Evolutionary conservation across 2,329 filamentous ascomycete genomes (phyloP), one percentile per base, ranked within the genome.

Genomic region (Fusarium lateritium): DNA sequence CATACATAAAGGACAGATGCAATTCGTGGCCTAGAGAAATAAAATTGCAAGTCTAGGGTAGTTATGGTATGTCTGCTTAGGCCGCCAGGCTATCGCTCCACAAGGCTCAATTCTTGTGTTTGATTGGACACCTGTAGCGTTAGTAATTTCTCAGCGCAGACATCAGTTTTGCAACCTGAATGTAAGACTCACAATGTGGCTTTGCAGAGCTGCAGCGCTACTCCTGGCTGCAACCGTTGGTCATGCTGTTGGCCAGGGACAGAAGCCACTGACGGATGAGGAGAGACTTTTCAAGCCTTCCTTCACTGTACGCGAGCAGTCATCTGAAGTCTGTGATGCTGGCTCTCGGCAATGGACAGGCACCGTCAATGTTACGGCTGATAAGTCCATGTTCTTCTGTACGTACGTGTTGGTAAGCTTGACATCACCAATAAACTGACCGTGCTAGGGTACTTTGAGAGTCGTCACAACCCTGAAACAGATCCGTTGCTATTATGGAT

Each of bases 321-420:
- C 60, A 1, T 31, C 46, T 6, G 43, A 65, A 5, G 54, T 69
- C 3, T 69, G 66, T 5, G 60, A 69, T 52, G 60, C 66, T 5
- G 65, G 60, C 2, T 53, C 65, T 14, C 38, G 47, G 5, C 52
- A 69, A 21, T 69, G 61, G 46, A 69, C 66, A 3, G 66, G 66
- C 2, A 69, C 60, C 2, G 44, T 69, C 1, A 69, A 69, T 1
- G 54, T 69, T 4, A 69, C 60, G 4, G 56, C 34, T 7, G 55
- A 69, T 1, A 69, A 69, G 43, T 69, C 66, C 1, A 69, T 69
- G 66, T 69, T 69, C 9, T 69, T 69, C 11, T 69, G 66, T 67
- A 46, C 3, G 63, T 8, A 21, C 9, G 5, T 4, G 2, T 17
- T 2, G 1, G 4, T n/a, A 22, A 15, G 31, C 14, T 2, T 2